Evolutionary conservation across 179 eudicot genomes (phyloP).

Genomic region (Gypsophila paniculata): DNA sequence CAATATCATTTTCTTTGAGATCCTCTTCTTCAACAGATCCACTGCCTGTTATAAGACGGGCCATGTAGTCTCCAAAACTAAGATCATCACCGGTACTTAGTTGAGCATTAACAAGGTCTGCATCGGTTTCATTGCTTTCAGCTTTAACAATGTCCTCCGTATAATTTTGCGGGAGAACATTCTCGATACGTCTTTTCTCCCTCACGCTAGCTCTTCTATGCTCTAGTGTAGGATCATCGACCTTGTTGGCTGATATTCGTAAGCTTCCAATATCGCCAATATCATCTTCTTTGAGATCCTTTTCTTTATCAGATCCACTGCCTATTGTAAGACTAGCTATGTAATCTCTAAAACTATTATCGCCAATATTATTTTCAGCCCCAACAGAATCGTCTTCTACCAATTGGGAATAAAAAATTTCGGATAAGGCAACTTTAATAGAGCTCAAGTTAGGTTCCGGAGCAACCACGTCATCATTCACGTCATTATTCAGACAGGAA

Average conservation of each 20-base stretch:
- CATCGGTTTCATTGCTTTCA: constrained; percentile 29
- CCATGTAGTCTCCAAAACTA: constrained; percentile 15
- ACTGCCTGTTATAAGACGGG: constrained; percentile 6
- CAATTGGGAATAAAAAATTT: constrained; percentile 34
- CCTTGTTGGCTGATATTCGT: not conserved
- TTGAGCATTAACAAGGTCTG: constrained; percentile 17
- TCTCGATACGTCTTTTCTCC: constrained; percentile 6
- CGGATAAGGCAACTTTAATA: constrained; percentile 45
- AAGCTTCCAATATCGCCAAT: too few species aligned
- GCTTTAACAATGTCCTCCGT: constrained; percentile 32
- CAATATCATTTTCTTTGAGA: constrained; percentile 24
- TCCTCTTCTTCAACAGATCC: constrained; percentile 26
- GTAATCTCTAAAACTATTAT: constrained; percentile 11
- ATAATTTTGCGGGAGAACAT: constrained; percentile 49
- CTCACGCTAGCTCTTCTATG: constrained; percentile 21
- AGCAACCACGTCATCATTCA: constrained; percentile 35
- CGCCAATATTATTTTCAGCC: not conserved
- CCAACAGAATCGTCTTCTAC: constrained; percentile 12
- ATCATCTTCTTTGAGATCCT: constrained; percentile 22
- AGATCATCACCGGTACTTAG: constrained; percentile 13
- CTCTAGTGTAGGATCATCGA: constrained; percentile 24
- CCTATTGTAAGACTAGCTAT: constrained; percentile 14
- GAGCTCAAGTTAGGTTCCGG: constrained; percentile 43
- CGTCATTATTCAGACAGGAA: constrained; percentile 52
- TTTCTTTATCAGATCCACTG: constrained; percentile 22